These are phyloP conservation scores for Dactylonectria macrodidyma DNA, from an alignment of 2,329 filamentous ascomycete genomes.

Conservation along the genomic window DNA sequence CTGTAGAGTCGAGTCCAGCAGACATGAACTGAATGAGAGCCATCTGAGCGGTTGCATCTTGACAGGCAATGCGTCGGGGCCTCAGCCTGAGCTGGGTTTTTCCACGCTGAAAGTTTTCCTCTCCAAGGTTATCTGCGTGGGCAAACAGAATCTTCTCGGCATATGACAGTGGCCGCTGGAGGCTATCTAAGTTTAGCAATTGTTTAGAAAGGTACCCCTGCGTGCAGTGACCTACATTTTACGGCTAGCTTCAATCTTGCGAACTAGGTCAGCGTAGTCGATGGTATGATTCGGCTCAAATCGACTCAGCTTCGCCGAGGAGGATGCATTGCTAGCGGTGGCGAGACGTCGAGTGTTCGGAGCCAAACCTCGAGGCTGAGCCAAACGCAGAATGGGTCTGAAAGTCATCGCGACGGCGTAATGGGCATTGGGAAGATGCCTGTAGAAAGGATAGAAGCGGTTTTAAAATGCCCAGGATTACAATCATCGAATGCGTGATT, in stretches of 20 bases:
- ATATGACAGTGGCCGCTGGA: conserved; percentile 94
- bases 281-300: conserved; percentile 16
- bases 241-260: conserved; percentile 9
- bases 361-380: too few species aligned
- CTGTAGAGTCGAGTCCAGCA: conserved; percentile 94
- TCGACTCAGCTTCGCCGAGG: not conserved
- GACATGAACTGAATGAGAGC: conserved; percentile 99
- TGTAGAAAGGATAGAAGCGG: too few species aligned
- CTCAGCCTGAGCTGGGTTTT: conserved; percentile 96
- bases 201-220: not conserved
- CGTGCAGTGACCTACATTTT: not conserved
- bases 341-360: too few species aligned
- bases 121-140: conserved; percentile 96
- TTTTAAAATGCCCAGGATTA: too few species aligned
- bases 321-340: too few species aligned
- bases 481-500: too few species aligned
- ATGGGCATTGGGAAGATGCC: too few species aligned
- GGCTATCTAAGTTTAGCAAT: conserved; percentile 58
- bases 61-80: conserved; percentile 97
- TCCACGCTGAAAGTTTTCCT: conserved; percentile 96
- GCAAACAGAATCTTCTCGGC: conserved; percentile 99
- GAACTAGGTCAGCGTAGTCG: conserved; percentile 9
- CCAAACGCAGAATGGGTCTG: too few species aligned
- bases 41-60: conserved; percentile 99
- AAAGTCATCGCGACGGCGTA: too few species aligned